Evolutionary conservation across 345 rosid genomes (phyloP), one percentile per base, ranked within the genome.

Genomic region (Euphorbia pulcherrima): DNA sequence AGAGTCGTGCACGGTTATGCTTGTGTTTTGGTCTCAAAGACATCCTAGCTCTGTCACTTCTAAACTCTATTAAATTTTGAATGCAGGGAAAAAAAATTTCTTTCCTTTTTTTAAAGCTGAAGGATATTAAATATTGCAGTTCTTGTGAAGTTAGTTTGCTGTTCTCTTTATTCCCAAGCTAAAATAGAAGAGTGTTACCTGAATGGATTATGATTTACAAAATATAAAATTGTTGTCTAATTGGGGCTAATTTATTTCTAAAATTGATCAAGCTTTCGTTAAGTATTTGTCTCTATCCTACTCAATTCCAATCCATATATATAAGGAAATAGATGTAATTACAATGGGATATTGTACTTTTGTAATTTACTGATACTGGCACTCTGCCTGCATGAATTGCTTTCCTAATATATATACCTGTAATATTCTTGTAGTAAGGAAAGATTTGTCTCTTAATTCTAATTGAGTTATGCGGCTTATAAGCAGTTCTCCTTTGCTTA

Each of bases 391-490:
- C 20, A 20, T 37, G 12, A 37, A 37, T 10, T 60, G 44, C 64
- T 24, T 21, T 7, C 0, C 46, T 29, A 0, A 37, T 17, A 60
- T 37, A n/a, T 24, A 17, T 5, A 2, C 23, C 37, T 16, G 51
- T 23, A 35, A 23, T 17, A 26, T 20, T 44, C 48, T 65, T 66
- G 58, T 47, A 35, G 46, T 52, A 66, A 52, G 5, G 6, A 20
- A 8, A 53, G 33, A 6, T 21, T 2, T 13, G 28, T 6, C 24
- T 52, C 37, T 47, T 60, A 29, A 14, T 39, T 8, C 23, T 28
- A 44, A 30, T 60, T 60, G 23, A 41, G 29, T 48, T 61, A 35
- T 20, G 39, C 35, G 65, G 53, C 40, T 23, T 69, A 50, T 37
- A 21, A 20, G 30, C 21, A 12, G 9, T n/a, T 18, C 27, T 26